A percentile compares a stretch with the other conserved stretches of the same genome.
Conservation (phyloP, 75 land plant genomes). For the Sequoiadendron giganteum region DNA sequence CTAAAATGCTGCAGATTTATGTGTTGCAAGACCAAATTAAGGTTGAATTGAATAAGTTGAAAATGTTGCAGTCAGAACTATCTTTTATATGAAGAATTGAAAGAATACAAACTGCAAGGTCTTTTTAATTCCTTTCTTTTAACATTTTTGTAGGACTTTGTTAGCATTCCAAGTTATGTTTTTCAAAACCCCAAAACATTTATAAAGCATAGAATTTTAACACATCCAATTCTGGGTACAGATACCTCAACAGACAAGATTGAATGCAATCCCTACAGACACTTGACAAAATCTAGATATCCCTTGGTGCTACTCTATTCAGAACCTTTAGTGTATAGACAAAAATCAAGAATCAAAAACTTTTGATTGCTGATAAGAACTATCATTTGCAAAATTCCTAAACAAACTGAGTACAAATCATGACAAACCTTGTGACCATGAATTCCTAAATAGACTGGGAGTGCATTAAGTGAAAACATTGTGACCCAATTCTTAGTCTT, state of each 20-base stretch:
- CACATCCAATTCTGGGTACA: neutral
- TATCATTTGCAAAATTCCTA: neutral
- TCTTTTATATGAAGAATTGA: neutral
- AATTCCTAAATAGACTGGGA: neutral
- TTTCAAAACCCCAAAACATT: neutral
- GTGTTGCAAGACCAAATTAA: neutral
- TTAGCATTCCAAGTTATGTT: neutral
- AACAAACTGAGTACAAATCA: neutral
- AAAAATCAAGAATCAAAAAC: neutral
- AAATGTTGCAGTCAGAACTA: neutral
- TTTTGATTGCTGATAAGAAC: neutral
- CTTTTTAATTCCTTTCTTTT: neutral
- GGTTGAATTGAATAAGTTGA: neutral
- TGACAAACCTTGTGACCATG: neutral
- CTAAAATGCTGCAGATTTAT: neutral
- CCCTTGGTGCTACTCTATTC: neutral
- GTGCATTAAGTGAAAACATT: neutral
- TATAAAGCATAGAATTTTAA: neutral
- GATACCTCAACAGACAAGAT: neutral
- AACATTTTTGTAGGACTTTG: neutral
- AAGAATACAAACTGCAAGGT: neutral
- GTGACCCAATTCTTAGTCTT: neutral
- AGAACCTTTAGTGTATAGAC: neutral
- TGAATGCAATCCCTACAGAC: neutral
- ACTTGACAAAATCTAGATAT: neutral